phyloP scores from a whole-genome alignment of 2,329 filamentous ascomycete genomes.

The Diaporthe sp. region DNA sequence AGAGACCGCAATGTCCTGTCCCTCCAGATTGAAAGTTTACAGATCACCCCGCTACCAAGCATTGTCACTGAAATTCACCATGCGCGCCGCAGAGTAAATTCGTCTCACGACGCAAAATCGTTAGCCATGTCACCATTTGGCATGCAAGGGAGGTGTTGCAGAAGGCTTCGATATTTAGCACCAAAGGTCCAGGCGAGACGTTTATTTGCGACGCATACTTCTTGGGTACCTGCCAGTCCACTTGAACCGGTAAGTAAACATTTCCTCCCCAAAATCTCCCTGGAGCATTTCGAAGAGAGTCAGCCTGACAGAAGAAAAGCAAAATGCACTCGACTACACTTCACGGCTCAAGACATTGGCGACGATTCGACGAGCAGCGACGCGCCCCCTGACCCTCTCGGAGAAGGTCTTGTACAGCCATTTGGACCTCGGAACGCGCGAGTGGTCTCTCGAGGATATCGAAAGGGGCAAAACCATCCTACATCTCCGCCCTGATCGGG shows the following conservation, averaged over 20 bases:
- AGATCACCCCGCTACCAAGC: background rate
- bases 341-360: background rate
- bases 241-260: background rate
- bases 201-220: background rate
- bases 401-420: slow-evolving; percentile 99
- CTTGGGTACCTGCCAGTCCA: background rate
- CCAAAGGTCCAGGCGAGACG: background rate
- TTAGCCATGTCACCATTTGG: background rate
- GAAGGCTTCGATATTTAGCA: background rate
- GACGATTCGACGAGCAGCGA: background rate
- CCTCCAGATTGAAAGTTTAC: background rate
- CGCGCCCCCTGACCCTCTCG: slow-evolving; percentile 75
- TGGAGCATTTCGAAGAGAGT: no score
- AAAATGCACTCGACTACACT: background rate
- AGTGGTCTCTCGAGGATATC: slow-evolving; percentile 84
- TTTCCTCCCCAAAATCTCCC: background rate
- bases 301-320: background rate
- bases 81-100: background rate
- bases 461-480: slow-evolving; percentile 91
- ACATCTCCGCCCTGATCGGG: slow-evolving; percentile 95
- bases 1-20: background rate
- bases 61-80: background rate
- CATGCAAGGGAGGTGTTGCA: background rate
- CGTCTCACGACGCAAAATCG: background rate
- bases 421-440: slow-evolving; percentile 66